phyloP scores from a whole-genome alignment of 768 basidiomycete genomes.

The Tylopilus balloui region DNA sequence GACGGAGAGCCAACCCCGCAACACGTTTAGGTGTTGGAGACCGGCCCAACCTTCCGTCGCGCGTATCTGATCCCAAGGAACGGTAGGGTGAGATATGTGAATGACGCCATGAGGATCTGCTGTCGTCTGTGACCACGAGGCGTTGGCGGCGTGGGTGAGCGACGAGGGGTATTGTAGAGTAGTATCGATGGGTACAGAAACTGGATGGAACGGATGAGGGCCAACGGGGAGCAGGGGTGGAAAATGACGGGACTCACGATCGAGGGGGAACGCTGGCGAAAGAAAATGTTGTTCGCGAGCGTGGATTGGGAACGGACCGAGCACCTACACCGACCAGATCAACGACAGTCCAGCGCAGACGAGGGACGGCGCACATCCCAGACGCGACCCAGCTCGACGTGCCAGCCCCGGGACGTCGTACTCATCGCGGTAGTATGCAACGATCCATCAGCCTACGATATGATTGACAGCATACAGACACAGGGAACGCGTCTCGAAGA shows the following conservation, averaged over 20 bases:
- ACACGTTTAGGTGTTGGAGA: constrained; percentile 72
- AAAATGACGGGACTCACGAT: constrained; percentile 41
- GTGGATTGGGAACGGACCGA: constrained; percentile 82
- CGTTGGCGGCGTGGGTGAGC: constrained; percentile 34
- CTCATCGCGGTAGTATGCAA: constrained; percentile 5
- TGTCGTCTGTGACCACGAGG: constrained; percentile 50
- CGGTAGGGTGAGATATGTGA: constrained; percentile 57
- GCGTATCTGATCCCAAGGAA: constrained; percentile 65
- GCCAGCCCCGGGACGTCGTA: constrained; percentile 15
- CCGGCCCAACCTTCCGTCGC: constrained; percentile 83
- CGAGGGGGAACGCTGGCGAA: constrained; percentile 70
- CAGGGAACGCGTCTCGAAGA: constrained; percentile 1
- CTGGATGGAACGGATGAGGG: constrained; percentile 7
- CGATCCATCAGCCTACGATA: neutral
- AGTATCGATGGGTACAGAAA: constrained; percentile 10
- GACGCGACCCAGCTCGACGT: constrained; percentile 20
- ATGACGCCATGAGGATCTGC: constrained; percentile 45
- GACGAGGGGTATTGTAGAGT: constrained; percentile 56
- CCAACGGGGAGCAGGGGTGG: neutral
- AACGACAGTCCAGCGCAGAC: neutral
- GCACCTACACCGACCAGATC: constrained; percentile 42
- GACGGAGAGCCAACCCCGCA: constrained; percentile 61
- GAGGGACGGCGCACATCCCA: constrained; percentile 26
- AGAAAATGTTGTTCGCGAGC: constrained; percentile 80
- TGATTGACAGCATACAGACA: constrained; percentile 4